Evolutionary conservation across 768 basidiomycete species (phyloP).

Genomic region (Saitozyma sp.): DNA sequence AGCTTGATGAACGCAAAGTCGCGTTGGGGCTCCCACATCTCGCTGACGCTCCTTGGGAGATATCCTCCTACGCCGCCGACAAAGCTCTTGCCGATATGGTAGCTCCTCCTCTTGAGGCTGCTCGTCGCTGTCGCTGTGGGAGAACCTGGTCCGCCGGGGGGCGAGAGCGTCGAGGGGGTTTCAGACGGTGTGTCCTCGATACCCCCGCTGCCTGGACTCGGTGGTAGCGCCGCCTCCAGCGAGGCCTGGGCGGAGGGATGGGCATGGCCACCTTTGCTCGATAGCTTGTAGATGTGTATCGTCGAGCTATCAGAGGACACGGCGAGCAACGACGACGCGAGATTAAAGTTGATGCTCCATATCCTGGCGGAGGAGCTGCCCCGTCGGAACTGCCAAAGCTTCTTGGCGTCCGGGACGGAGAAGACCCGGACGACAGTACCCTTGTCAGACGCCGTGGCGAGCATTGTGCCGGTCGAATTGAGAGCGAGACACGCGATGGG

Average conservation of each 20-base stretch:
- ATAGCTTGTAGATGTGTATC: slow-evolving; percentile 92
- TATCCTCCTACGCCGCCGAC: slow-evolving; percentile 52
- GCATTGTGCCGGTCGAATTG: slow-evolving; percentile 80
- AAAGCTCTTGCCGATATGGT: slow-evolving; percentile 49
- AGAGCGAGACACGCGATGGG: slow-evolving; percentile 84
- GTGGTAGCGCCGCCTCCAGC: slow-evolving; percentile 6
- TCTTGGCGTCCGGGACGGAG: slow-evolving; percentile 84
- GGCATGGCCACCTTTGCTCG: slow-evolving; percentile 27
- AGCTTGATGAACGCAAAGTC: slow-evolving; percentile 90
- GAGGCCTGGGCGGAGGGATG: neutral
- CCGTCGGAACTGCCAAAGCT: slow-evolving; percentile 89
- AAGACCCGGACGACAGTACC: slow-evolving; percentile 97
- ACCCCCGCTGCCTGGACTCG: slow-evolving; percentile 55
- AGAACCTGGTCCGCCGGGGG: slow-evolving; percentile 17
- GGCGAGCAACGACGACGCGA: slow-evolving; percentile 71
- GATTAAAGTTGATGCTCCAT: slow-evolving; percentile 71
- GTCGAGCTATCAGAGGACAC: slow-evolving; percentile 92
- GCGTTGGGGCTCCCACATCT: slow-evolving; percentile 94
- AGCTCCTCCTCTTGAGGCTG: slow-evolving; percentile 43
- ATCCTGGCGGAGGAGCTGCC: slow-evolving; percentile 85
- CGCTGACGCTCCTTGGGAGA: slow-evolving; percentile 77
- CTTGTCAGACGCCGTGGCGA: slow-evolving; percentile 90
- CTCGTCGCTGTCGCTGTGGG: slow-evolving; percentile 28
- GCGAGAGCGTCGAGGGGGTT: slow-evolving; percentile 33
- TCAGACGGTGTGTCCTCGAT: slow-evolving; percentile 52